A percentile compares a stretch with the other conserved stretches of the same genome.
These are phyloP conservation scores for Cordyceps cateniannulata DNA, from an alignment of 2,329 filamentous ascomycete genomes.

Conservation along the genomic window DNA sequence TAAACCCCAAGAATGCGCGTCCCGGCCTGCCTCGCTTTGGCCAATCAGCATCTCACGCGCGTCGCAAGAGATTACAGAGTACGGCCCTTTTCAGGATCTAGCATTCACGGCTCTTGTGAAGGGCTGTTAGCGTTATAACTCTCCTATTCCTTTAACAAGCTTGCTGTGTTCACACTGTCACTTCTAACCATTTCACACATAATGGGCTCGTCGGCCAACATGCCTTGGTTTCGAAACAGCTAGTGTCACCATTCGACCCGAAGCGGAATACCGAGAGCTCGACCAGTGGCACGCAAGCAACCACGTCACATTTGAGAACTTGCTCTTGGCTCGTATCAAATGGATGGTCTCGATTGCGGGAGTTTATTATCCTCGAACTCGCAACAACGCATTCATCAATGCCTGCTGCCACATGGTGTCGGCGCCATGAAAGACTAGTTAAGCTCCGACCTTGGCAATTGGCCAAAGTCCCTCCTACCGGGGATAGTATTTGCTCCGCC, in stretches of 20 bases:
- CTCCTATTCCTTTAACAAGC: not conserved
- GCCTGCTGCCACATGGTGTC: not conserved
- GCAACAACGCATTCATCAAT: not conserved
- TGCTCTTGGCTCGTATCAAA: not conserved
- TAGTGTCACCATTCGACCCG: not conserved
- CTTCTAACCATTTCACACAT: too few species aligned
- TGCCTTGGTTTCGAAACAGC: not conserved
- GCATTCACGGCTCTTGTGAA: not conserved
- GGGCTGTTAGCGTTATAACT: not conserved
- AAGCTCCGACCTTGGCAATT: not conserved
- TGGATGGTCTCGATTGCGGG: not conserved
- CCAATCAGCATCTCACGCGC: not conserved
- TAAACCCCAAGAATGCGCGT: not conserved
- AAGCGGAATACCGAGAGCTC: slow-evolving; percentile 3
- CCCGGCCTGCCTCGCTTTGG: not conserved
- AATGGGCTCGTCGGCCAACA: not conserved
- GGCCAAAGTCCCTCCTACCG: not conserved
- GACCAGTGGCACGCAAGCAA: not conserved
- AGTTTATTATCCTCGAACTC: not conserved
- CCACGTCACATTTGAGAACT: not conserved
- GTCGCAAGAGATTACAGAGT: not conserved
- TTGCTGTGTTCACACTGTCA: not conserved
- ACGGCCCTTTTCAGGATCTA: not conserved
- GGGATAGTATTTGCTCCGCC: slow-evolving; percentile 3
- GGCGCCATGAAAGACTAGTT: not conserved